Percentiles rank a stretch among this genome's conserved stretches.
Conservation (phyloP, 2,329 filamentous ascomycete species). For the Aspergillus texensis region DNA sequence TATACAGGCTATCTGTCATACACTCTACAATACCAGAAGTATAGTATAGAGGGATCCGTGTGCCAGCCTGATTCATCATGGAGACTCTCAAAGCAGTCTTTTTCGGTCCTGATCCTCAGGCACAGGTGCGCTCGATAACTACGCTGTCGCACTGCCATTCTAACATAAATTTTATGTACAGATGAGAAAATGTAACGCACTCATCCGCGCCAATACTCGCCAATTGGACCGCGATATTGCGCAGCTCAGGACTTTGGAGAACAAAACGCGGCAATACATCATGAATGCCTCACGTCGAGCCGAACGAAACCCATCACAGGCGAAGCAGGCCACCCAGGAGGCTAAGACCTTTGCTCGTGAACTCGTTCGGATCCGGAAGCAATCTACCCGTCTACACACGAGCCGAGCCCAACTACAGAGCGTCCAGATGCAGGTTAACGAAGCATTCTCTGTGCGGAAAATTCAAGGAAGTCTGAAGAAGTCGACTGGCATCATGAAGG, state of each 20-base stretch:
- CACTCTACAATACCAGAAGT: not conserved
- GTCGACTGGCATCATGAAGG: slow-evolving; percentile 92
- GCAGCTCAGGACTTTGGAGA: slow-evolving; percentile 75
- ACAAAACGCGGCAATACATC: slow-evolving; percentile 83
- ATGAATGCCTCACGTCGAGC: slow-evolving; percentile 78
- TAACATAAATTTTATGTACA: slow-evolving; percentile 43
- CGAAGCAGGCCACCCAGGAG: slow-evolving; percentile 77
- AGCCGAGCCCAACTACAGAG: slow-evolving; percentile 89
- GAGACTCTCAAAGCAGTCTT: slow-evolving; percentile 85
- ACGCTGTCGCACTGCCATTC: slow-evolving; percentile 5
- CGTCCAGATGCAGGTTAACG: slow-evolving; percentile 96
- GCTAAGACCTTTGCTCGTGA: slow-evolving; percentile 87
- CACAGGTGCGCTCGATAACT: slow-evolving; percentile 66
- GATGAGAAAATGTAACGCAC: slow-evolving; percentile 92
- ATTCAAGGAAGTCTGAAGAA: slow-evolving; percentile 90
- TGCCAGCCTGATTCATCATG: slow-evolving; percentile 58
- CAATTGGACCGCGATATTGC: slow-evolving; percentile 93
- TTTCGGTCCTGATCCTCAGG: slow-evolving; percentile 88
- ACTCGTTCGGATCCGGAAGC: slow-evolving; percentile 78
- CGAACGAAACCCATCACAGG: slow-evolving; percentile 76
- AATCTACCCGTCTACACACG: slow-evolving; percentile 73
- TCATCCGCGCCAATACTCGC: slow-evolving; percentile 87
- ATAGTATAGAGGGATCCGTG: not conserved
- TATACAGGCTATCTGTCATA: not conserved
- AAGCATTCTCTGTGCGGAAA: slow-evolving; percentile 92